Evolutionary conservation across 2,329 filamentous ascomycete genomes (phyloP).

Genomic region (Trichophyton simii): DNA sequence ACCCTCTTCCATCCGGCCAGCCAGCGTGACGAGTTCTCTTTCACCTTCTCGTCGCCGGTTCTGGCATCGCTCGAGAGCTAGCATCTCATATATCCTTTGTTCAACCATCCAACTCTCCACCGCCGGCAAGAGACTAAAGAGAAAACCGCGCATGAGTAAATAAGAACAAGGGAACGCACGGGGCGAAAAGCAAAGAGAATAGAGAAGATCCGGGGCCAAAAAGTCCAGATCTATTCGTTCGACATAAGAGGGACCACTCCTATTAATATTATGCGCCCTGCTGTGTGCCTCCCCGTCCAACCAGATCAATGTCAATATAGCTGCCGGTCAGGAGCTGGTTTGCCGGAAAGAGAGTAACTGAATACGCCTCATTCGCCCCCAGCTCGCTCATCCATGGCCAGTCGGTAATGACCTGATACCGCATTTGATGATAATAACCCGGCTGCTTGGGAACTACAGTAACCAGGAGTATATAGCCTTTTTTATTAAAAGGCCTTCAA

Average conservation of each 20-base stretch:
- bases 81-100: background rate
- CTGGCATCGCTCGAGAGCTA: background rate
- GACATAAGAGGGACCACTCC: background rate
- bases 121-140: background rate
- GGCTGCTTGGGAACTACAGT: background rate
- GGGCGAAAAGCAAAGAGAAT: background rate
- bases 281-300: background rate
- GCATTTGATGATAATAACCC: background rate
- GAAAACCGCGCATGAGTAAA: background rate
- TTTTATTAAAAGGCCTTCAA: background rate
- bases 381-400: background rate
- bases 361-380: background rate
- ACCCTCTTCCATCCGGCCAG: background rate
- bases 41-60: background rate
- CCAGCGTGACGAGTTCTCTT: background rate
- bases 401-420: background rate
- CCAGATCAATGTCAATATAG: background rate
- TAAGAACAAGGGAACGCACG: background rate
- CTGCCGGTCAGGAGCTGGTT: background rate
- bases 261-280: background rate
- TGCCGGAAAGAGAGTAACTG: background rate
- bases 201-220: background rate
- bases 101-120: background rate
- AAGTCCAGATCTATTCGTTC: background rate
- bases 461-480: background rate